Evolutionary conservation across 2,329 filamentous ascomycete species (phyloP).

Genomic region (Penicillium brasilianum): DNA sequence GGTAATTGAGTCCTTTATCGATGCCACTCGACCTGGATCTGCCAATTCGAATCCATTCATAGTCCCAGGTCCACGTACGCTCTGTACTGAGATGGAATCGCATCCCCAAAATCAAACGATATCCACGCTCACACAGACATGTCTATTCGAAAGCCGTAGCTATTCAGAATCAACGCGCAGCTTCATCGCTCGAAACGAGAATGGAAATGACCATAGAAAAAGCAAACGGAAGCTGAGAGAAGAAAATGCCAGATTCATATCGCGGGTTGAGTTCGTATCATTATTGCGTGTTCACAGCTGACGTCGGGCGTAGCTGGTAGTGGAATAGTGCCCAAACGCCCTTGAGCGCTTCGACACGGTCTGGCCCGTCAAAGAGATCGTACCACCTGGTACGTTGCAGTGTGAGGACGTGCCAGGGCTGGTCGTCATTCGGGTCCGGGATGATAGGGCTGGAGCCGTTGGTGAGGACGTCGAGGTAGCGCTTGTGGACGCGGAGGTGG

Average conservation of each 20-base stretch:
- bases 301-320: constrained; percentile 53
- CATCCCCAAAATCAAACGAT: neutral
- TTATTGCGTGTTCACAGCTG: constrained; percentile 5
- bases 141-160: neutral
- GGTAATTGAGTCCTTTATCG: no score
- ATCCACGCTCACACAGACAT: neutral
- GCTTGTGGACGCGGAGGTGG: constrained; percentile 61
- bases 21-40: neutral
- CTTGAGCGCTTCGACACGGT: constrained; percentile 61
- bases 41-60: neutral
- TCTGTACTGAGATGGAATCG: neutral
- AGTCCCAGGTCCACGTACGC: neutral
- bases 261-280: neutral
- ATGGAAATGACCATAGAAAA: neutral
- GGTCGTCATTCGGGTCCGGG: constrained; percentile 31
- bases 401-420: constrained; percentile 58
- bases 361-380: constrained; percentile 59
- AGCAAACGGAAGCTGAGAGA: neutral
- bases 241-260: neutral
- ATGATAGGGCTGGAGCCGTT: constrained; percentile 46
- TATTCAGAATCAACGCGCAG: neutral
- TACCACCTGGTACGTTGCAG: constrained; percentile 64
- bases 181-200: neutral
- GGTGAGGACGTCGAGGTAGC: constrained; percentile 61
- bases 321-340: constrained; percentile 64